Conservation (phyloP, 1,139 yeast species). For the Williopsis jadinii region DNA sequence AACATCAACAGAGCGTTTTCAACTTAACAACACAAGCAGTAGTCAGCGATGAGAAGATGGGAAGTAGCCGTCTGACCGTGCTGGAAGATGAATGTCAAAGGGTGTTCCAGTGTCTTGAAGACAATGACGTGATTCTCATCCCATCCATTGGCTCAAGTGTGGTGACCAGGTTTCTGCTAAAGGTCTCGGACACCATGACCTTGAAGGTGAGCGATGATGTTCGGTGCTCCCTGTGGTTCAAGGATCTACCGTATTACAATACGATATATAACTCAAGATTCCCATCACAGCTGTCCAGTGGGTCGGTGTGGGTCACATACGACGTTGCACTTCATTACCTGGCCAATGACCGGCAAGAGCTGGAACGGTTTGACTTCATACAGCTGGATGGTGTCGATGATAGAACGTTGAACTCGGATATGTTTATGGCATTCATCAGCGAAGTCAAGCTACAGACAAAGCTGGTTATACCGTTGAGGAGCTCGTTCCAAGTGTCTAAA, state of each 20-base stretch:
- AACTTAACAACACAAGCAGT: not conserved
- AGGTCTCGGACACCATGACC: not conserved
- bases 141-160: not conserved
- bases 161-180: not conserved
- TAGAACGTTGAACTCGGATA: conserved; percentile 7
- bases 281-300: not conserved
- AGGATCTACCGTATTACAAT: conserved; percentile 1
- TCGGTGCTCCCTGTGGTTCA: not conserved
- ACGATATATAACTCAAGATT: conserved; percentile 2
- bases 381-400: conserved; percentile 12
- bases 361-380: conserved; percentile 10
- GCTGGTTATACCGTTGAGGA: conserved; percentile 7
- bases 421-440: conserved; percentile 9
- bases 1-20: too few relatives aligned
- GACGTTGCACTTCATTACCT: conserved; percentile 2
- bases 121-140: not conserved
- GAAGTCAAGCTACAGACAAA: conserved; percentile 1
- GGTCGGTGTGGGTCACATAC: conserved; percentile 2
- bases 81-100: not conserved
- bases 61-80: not conserved
- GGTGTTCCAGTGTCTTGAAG: not conserved
- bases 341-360: not conserved
- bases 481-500: conserved; percentile 1
- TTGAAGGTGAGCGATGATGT: conserved; percentile 2
- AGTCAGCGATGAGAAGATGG: not conserved